Percentiles rank a stretch among this genome's conserved stretches.
phyloP scores from a whole-genome alignment of 805 yeast genomes.

The Lipomyces sp. region DNA sequence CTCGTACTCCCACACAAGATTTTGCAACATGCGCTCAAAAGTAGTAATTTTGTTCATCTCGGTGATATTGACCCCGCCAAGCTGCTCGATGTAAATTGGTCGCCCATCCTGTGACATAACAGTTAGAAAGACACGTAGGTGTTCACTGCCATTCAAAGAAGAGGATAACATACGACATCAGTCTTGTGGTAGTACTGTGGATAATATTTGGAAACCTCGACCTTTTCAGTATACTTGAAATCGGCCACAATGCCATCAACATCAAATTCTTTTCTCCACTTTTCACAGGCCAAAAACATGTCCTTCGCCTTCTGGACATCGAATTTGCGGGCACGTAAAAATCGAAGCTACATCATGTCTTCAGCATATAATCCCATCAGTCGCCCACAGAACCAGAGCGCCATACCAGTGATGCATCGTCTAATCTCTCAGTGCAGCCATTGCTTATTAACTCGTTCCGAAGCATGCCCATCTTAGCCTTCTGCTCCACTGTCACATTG shows the following conservation, averaged over 20 bases:
- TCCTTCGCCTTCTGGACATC: slow-evolving; percentile 76
- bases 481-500: slow-evolving; percentile 70
- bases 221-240: slow-evolving; percentile 92
- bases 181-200: slow-evolving; percentile 98
- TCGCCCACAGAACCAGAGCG: not conserved
- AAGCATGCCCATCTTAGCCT: slow-evolving; percentile 60
- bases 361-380: not conserved
- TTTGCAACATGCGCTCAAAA: slow-evolving; percentile 93
- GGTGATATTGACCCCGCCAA: slow-evolving; percentile 85
- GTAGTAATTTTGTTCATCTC: slow-evolving; percentile 93
- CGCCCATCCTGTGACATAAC: slow-evolving; percentile 72
- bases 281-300: slow-evolving; percentile 87
- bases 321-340: slow-evolving; percentile 94
- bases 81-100: slow-evolving; percentile 92
- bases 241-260: slow-evolving; percentile 83
- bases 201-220: slow-evolving; percentile 61
- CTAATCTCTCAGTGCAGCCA: slow-evolving; percentile 79
- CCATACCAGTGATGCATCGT: slow-evolving; percentile 54
- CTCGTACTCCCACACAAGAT: slow-evolving; percentile 97
- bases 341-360: slow-evolving; percentile 55
- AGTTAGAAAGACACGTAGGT: not conserved
- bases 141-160: not conserved
- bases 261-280: slow-evolving; percentile 86
- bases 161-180: slow-evolving; percentile 54
- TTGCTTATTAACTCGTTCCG: slow-evolving; percentile 60